Conservation (phyloP, 148 eudicot genomes). For the Dianthus caryophyllus region DNA sequence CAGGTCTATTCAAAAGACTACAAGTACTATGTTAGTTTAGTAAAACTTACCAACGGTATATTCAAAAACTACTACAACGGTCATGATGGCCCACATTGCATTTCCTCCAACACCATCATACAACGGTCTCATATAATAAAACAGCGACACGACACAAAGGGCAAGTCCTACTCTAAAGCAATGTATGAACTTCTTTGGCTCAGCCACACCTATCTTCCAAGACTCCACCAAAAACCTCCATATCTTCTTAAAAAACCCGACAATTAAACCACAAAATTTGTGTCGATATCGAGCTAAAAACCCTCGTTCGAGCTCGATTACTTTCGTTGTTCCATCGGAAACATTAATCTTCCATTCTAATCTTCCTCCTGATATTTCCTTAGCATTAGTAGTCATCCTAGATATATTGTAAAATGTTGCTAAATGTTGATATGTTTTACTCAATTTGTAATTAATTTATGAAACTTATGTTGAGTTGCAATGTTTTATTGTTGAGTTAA, state of each 20-base stretch:
- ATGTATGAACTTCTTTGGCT: constrained; percentile 66
- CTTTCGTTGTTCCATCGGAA: constrained; percentile 44
- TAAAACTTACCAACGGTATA: constrained; percentile 66
- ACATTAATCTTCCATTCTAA: constrained; percentile 67
- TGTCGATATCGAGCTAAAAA: constrained; percentile 14
- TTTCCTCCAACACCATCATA: constrained; percentile 79
- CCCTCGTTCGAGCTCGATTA: constrained; percentile 35
- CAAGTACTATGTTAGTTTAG: too few species aligned
- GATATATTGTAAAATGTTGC: background rate
- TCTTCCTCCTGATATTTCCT: constrained; percentile 28
- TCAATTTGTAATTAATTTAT: background rate
- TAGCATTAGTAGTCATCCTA: constrained; percentile 34
- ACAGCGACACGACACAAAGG: constrained; percentile 63
- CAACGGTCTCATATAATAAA: constrained; percentile 85
- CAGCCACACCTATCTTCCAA: constrained; percentile 58
- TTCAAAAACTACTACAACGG: constrained; percentile 84
- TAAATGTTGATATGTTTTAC: background rate
- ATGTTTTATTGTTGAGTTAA: background rate
- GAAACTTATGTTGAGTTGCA: background rate
- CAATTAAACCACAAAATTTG: constrained; percentile 21
- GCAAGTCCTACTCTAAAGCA: constrained; percentile 75
- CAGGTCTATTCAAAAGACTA: too few species aligned
- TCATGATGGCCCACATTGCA: constrained; percentile 98
- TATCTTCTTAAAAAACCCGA: constrained; percentile 25
- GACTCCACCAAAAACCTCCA: constrained; percentile 47